These are phyloP conservation scores for Teratosphaeria viscida DNA, from an alignment of 2,329 filamentous ascomycete genomes.

Conservation along the genomic window DNA sequence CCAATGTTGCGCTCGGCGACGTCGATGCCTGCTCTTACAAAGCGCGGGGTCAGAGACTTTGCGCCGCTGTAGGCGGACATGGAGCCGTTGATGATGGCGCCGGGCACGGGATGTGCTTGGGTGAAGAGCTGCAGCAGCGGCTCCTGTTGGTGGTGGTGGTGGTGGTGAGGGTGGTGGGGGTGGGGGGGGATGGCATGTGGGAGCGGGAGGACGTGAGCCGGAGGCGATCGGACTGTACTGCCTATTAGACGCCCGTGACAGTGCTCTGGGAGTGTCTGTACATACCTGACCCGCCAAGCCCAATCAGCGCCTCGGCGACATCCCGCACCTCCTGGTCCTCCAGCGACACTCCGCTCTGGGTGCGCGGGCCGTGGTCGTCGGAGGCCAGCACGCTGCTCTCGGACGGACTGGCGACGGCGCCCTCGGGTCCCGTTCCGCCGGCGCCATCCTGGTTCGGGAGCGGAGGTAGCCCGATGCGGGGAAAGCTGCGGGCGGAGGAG, in stretches of 20 bases:
- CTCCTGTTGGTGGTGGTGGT: slow-evolving; percentile 48
- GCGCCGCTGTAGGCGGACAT: slow-evolving; percentile 76
- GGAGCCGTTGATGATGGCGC: slow-evolving; percentile 64
- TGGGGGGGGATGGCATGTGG: slow-evolving; percentile 7
- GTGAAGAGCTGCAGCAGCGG: slow-evolving; percentile 79
- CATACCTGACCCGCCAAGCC: slow-evolving; percentile 39
- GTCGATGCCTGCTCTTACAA: slow-evolving; percentile 78
- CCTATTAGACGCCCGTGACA: slow-evolving; percentile 4
- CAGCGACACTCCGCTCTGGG: slow-evolving; percentile 35
- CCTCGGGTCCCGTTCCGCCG: slow-evolving; percentile 19
- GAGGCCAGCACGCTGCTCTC: slow-evolving; percentile 35
- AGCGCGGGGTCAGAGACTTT: slow-evolving; percentile 81
- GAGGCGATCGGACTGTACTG: slow-evolving; percentile 5
- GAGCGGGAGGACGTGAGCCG: not conserved
- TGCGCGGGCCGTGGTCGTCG: slow-evolving; percentile 27
- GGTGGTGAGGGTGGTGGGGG: slow-evolving; percentile 12
- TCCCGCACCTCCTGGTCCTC: slow-evolving; percentile 40
- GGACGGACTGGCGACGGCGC: slow-evolving; percentile 33
- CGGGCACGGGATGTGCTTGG: slow-evolving; percentile 76
- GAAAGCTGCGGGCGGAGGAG: slow-evolving; percentile 13
- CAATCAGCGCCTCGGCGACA: slow-evolving; percentile 41
- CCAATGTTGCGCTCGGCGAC: slow-evolving; percentile 81
- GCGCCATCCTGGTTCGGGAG: slow-evolving; percentile 16
- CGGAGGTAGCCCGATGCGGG: slow-evolving; percentile 28
- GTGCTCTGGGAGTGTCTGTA: not conserved